A percentile compares a stretch with the other conserved stretches of the same genome.
Conservation (phyloP, 2,329 filamentous ascomycete genomes). For the Cercospora nicotianae region DNA sequence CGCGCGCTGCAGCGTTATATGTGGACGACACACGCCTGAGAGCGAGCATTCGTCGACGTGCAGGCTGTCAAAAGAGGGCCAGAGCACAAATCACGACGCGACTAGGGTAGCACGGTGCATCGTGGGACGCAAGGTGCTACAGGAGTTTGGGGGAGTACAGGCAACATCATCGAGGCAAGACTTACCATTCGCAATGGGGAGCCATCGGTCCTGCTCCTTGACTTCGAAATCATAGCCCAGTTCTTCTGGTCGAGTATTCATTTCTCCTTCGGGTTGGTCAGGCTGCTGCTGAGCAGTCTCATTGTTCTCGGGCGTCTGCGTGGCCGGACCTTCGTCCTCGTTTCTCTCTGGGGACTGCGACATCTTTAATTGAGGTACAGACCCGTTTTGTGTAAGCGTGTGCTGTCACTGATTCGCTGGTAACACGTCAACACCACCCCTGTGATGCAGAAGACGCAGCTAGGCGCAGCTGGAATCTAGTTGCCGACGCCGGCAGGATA, state of each 20-base stretch:
- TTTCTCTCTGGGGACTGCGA: slow-evolving; percentile 83
- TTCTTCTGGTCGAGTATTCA: slow-evolving; percentile 35
- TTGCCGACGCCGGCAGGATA: slow-evolving; percentile 28
- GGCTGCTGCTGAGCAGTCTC: slow-evolving; percentile 84
- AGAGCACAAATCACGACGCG: slow-evolving; percentile 34
- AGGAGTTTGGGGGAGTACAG: slow-evolving; percentile 21
- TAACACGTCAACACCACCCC: slow-evolving; percentile 31
- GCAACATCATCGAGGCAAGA: slow-evolving; percentile 41
- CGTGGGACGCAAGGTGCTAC: slow-evolving; percentile 32
- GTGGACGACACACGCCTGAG: slow-evolving; percentile 34
- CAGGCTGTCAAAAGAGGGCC: slow-evolving; percentile 34
- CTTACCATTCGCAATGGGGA: slow-evolving; percentile 99
- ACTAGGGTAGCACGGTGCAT: slow-evolving; percentile 31
- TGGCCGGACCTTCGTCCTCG: slow-evolving; percentile 68
- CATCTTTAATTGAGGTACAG: slow-evolving; percentile 68
- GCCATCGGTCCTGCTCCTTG: slow-evolving; percentile 99
- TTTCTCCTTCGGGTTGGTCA: slow-evolving; percentile 62
- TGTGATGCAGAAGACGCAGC: slow-evolving; percentile 28
- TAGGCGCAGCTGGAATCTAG: slow-evolving; percentile 29
- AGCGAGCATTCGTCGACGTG: slow-evolving; percentile 35
- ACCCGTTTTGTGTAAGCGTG: slow-evolving; percentile 30
- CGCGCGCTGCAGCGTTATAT: slow-evolving; percentile 49
- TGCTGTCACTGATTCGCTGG: slow-evolving; percentile 39
- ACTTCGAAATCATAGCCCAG: slow-evolving; percentile 93
- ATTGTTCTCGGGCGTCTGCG: slow-evolving; percentile 86